Percentiles rank a stretch among this genome's conserved stretches.
phyloP scores from a whole-genome alignment of 345 rosid species.

The Trapa bicornis region DNA sequence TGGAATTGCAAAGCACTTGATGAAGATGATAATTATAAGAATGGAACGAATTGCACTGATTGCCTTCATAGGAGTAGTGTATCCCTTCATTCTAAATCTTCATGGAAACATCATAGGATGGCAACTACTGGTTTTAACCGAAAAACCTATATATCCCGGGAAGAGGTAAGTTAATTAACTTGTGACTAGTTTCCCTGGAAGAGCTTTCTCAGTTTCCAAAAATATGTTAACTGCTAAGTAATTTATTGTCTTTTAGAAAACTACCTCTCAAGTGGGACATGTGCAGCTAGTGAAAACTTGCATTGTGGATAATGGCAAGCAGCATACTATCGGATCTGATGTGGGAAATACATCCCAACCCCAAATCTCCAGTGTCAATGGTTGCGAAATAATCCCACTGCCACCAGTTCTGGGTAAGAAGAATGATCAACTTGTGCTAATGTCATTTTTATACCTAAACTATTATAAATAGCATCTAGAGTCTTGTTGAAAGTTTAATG shows the following conservation, averaged over 20 bases:
- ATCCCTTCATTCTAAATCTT: conserved; percentile 27
- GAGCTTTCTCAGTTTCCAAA: background rate
- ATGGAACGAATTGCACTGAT: conserved; percentile 21
- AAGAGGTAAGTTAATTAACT: conserved; percentile 35
- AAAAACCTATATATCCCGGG: conserved; percentile 28
- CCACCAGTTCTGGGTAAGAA: conserved; percentile 10
- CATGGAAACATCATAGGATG: conserved; percentile 15
- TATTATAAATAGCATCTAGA: background rate
- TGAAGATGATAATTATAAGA: conserved; percentile 18
- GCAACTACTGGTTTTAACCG: conserved; percentile 21
- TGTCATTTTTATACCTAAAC: background rate
- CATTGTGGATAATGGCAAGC: conserved; percentile 8
- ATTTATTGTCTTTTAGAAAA: conserved; percentile 20
- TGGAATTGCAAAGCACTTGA: conserved; percentile 54
- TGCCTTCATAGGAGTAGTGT: conserved; percentile 23
- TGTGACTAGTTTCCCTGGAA: background rate
- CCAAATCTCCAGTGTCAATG: background rate
- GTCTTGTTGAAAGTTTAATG: background rate
- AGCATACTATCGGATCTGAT: background rate
- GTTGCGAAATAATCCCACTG: conserved; percentile 4
- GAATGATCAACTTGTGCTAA: background rate
- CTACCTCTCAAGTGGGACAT: conserved; percentile 12
- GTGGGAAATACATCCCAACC: background rate
- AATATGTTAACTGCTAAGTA: background rate
- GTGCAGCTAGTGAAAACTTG: conserved; percentile 24